Conservation (phyloP, 768 basidiomycete genomes). For the Boletus pseudo-olivaceus region DNA sequence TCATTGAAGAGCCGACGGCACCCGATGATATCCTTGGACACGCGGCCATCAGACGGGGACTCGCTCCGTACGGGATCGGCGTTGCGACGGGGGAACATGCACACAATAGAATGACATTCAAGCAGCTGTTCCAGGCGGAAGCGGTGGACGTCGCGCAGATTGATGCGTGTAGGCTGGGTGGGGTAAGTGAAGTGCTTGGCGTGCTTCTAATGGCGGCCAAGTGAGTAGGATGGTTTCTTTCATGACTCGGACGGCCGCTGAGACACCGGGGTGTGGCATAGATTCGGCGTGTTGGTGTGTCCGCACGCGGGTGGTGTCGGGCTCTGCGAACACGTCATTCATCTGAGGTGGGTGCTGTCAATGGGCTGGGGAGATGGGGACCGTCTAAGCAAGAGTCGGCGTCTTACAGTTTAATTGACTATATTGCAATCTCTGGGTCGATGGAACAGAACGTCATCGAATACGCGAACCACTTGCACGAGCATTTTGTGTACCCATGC, state of each 20-base stretch:
- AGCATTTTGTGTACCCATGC: conserved; percentile 83
- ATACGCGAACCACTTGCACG: conserved; percentile 83
- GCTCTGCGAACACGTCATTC: conserved; percentile 89
- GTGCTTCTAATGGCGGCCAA: conserved; percentile 90
- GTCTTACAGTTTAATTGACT: conserved; percentile 74
- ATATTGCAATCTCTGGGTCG: conserved; percentile 79
- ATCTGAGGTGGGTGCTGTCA: conserved; percentile 50
- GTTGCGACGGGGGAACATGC: conserved; percentile 95
- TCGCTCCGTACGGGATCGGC: conserved; percentile 78
- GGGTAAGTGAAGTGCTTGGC: conserved; percentile 86
- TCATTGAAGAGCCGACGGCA: conserved; percentile 92
- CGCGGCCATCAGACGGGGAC: conserved; percentile 70
- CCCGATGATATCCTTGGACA: conserved; percentile 89
- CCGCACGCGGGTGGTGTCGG: conserved; percentile 94
- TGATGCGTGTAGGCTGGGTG: conserved; percentile 81
- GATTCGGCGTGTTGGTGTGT: conserved; percentile 81
- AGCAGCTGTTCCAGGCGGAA: conserved; percentile 84
- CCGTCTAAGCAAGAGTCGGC: conserved; percentile 8
- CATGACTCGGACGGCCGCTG: not conserved
- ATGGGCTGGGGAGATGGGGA: not conserved
- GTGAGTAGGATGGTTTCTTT: conserved; percentile 35
- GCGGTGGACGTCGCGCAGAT: conserved; percentile 93
- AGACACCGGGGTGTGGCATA: conserved; percentile 25
- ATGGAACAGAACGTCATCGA: conserved; percentile 93
- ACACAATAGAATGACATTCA: conserved; percentile 94